Base-by-base conservation (phyloP, 352 stramenopile genomes). In the Pythium plurisporium region DNA sequence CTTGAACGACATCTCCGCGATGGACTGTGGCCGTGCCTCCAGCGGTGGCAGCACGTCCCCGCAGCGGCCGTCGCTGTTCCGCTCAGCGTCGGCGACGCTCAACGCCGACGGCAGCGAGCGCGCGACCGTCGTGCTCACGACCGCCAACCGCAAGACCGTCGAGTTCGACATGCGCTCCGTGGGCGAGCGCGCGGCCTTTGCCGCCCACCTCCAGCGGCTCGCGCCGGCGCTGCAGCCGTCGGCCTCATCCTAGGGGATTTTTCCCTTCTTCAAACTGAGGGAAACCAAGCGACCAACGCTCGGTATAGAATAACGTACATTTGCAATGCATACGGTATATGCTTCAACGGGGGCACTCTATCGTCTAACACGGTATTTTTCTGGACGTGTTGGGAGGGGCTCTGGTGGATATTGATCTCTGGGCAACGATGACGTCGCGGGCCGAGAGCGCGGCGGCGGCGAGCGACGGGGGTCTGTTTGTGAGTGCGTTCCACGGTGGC, bases 131-230 rank as follows among this genome's bases (percentile, higher is more conserved):
- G 25, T 58, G 12, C 26, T 58, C 22, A 67, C 68, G 40, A 52
- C 54, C 23, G 30, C 45, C 11, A 17, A 31, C 8, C 66, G 65
- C 40, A 78, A 82, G 60, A 55, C 33, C 27, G 42, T 71, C 33
- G 67, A 80, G 59, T 56, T 82, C 26, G 70, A 78, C 22, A 80
- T 84, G 74, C 64, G 68, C 46, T 78, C 69, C 23, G 34, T 45
- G 25, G 47, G 63, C 12, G 74, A 84, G 23, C 69, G 73, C 38
- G 27, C 68, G 26, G 69, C 64, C 19, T 71, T 80, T 47, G 48
- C 30, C n/a, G 15, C 40, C 10, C 61, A 48, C 41, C 41, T 68
- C 19, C 33, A 59, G 41, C 42, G 29, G 31, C 17, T 74, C 23
- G 38, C 64, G 10, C 59, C 71, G 4, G 40, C 59, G 15, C 38